Evolutionary conservation across 2,329 filamentous ascomycete genomes (phyloP), one percentile per base, ranked within the genome.

Genomic region (Sclerotinia borealis): DNA sequence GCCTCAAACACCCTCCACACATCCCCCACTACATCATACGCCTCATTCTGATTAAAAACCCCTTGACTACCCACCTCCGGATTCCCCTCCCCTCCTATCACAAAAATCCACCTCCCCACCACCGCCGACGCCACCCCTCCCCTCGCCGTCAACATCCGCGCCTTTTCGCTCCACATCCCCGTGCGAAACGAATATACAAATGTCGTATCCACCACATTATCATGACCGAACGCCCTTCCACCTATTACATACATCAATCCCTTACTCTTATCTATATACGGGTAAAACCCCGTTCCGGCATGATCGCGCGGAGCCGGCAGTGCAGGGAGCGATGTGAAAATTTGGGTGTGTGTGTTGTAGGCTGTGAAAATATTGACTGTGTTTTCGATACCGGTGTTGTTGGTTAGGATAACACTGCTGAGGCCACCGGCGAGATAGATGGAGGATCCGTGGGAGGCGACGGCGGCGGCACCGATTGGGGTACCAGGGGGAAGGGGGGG

Each of bases 391-490:
- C n/a, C n/a, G n/a, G n/a, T n/a, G n/a, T n/a, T n/a, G n/a, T n/a
- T n/a, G n/a, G n/a, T n/a, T n/a, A n/a, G n/a, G n/a, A n/a, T n/a
- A n/a, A n/a, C n/a, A n/a, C n/a, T n/a, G n/a, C n/a, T 70, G 67
- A 78, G 69, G 0, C 78, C 78, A 3, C 78, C 77, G 1, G 75
- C 77, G 1, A 79, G 68, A 56, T 75, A 76, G 5, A 79, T 72
- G 0, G 63, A 72, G 3, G 68, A 63, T 2, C 68, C 70, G 7
- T 71, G 61, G 1, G 77, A 73, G 1, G 72, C 74, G 0, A 77
- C 61, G 0, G 72, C 70, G 0, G 77, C 73, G 58, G 73, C 75
- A 0, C 77, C 78, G 19, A 70, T 49, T 70, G 67, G 0, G 69
- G 64, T 0, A 71, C 73, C 1, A n/a, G 4, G 19, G 39, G 39